Evolutionary conservation across 169 alveolate species (phyloP).

Genomic region (Babesia ovata): DNA sequence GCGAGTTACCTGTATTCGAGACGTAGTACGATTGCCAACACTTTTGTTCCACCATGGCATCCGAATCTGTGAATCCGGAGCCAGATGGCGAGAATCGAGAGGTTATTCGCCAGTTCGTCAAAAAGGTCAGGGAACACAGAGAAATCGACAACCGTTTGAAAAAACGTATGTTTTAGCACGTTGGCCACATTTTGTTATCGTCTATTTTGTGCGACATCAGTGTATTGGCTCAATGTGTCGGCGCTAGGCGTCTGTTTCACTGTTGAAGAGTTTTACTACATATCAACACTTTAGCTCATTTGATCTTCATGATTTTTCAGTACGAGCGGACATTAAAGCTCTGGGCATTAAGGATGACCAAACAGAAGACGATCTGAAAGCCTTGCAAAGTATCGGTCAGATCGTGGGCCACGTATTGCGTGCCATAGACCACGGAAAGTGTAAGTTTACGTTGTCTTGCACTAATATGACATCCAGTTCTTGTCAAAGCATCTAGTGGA

Average conservation of each 20-base stretch:
- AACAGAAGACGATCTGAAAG: constrained; percentile 95
- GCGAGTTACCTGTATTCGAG: neutral
- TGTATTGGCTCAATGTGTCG: no score
- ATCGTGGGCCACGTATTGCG: constrained; percentile 96
- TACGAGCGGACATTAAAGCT: constrained; percentile 78
- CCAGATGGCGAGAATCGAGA: constrained; percentile 60
- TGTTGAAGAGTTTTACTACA: no score
- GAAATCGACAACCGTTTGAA: constrained; percentile 58
- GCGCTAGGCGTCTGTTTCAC: no score
- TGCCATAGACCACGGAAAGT: constrained; percentile 92
- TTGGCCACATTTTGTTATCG: neutral
- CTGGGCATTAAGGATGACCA: constrained; percentile 86
- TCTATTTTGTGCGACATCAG: neutral
- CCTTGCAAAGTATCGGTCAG: constrained; percentile 97
- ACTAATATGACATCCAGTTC: constrained; percentile 64
- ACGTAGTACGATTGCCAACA: neutral
- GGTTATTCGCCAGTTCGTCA: constrained; percentile 56
- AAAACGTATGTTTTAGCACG: constrained; percentile 34
- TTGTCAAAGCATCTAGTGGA: constrained; percentile 95
- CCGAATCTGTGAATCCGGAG: constrained; percentile 30
- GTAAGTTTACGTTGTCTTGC: neutral
- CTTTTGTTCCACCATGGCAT: neutral
- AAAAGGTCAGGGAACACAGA: constrained; percentile 64
- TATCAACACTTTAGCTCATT: neutral
- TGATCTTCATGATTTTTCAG: constrained; percentile 13